Evolutionary conservation across 345 rosid genomes (phyloP), one percentile per base, ranked within the genome.

Genomic region (Euphorbia tirucalli): DNA sequence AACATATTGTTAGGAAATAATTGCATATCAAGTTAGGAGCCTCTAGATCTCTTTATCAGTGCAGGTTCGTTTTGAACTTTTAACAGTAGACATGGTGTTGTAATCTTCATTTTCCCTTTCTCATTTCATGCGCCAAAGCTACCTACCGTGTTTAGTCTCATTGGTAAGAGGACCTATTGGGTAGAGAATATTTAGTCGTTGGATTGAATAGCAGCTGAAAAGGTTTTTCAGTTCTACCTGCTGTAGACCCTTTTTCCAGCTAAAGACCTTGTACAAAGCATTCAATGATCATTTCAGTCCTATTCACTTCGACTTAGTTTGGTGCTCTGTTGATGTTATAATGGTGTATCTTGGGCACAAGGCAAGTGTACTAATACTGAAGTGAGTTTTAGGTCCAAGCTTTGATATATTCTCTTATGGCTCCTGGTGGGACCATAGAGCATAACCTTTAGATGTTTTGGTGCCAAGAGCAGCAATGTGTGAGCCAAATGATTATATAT

Each of bases 1-100:
- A 62, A 62, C 13, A 62, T 37, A 37, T 39, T 39, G 7, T 11
- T n/a, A 62, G 66, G n/a, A 62, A 62, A 62, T 62, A 62, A 32
- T 24, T 13, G 31, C 15, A 24, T 7, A 25, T 8, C 61, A 57
- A 62, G 22, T 1, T 35, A 11, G 49, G 30, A 62, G 48, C 27
- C 3, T n/a, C 3, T n/a, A n/a, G n/a, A n/a, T n/a, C n/a, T n/a
- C n/a, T n/a, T n/a, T n/a, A n/a, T n/a, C n/a, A n/a, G n/a, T n/a
- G n/a, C n/a, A n/a, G 41, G 41, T 37, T 8, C 41, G 8, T 3
- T 37, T 37, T 37, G 41, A 37, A 37, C 41, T 37, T 35, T 1
- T 22, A n/a, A 21, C 37, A 44, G 11, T 46, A 57, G 24, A n/a
- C n/a, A 5, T 24, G 37, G 7, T 46, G 69, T 10, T 5, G 41